A percentile compares a stretch with the other conserved stretches of the same genome.
Evolutionary conservation across 352 stramenopile genomes (phyloP).

Genomic region (Globisporangium mamillatum): DNA sequence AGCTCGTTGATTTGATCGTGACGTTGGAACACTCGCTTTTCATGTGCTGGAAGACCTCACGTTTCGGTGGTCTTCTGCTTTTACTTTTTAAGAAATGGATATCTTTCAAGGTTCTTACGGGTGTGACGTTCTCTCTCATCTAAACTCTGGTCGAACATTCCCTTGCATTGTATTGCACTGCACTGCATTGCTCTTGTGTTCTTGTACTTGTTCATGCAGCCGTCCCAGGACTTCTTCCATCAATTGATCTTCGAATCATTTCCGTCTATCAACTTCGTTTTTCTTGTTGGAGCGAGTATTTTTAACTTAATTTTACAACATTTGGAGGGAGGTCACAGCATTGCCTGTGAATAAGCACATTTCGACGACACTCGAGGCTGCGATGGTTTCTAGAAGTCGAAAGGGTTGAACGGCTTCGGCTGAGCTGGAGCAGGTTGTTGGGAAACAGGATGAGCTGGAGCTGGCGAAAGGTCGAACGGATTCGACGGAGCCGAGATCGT

Average conservation of each 20-base stretch:
- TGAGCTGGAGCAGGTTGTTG: conserved; percentile 1
- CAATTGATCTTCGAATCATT: background rate
- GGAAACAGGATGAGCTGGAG: background rate
- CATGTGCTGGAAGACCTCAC: background rate
- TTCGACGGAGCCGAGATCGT: conserved; percentile 28
- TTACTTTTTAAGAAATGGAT: conserved; percentile 9
- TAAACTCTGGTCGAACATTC: too few species aligned
- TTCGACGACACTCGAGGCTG: background rate
- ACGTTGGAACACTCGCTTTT: background rate
- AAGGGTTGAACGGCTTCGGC: conserved; percentile 46
- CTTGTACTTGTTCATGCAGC: too few species aligned
- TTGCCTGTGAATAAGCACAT: background rate
- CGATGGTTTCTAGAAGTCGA: conserved; percentile 33
- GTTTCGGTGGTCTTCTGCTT: too few species aligned
- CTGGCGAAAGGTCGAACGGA: conserved; percentile 29
- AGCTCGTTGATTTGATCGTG: background rate
- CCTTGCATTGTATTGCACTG: too few species aligned
- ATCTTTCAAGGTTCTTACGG: background rate
- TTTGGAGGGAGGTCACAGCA: background rate
- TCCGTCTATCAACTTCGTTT: background rate
- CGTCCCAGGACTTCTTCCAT: too few species aligned
- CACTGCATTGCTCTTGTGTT: too few species aligned
- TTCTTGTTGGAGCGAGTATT: background rate
- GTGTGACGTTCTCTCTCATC: too few species aligned
- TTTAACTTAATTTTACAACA: conserved; percentile 2